Evolutionary conservation across 805 yeast genomes (phyloP).

Genomic region (Yamadazyma philogaea): DNA sequence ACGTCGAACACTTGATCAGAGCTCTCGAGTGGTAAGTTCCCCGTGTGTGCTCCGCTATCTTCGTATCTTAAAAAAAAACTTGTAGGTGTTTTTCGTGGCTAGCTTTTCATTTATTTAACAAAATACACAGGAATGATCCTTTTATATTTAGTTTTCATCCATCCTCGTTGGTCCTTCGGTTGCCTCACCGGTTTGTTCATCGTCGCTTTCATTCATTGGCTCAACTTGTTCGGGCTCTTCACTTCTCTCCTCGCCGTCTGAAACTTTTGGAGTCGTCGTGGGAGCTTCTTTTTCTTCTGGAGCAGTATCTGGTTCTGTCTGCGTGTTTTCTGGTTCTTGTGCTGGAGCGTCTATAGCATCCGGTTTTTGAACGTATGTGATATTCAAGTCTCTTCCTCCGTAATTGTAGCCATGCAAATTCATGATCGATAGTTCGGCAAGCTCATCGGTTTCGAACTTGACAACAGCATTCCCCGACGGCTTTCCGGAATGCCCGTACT

Average conservation of each 20-base stretch:
- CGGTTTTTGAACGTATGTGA: slow-evolving; percentile 58
- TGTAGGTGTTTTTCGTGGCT: too few species aligned
- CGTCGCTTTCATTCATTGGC: neutral
- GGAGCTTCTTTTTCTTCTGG: neutral
- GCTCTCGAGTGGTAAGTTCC: too few species aligned
- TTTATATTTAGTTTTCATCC: neutral
- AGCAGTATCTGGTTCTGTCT: neutral
- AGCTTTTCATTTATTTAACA: neutral
- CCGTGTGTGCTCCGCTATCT: too few species aligned
- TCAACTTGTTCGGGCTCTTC: neutral
- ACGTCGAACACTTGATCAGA: too few species aligned
- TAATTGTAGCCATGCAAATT: slow-evolving; percentile 78
- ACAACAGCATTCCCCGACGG: slow-evolving; percentile 87
- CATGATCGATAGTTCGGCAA: slow-evolving; percentile 71
- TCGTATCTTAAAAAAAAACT: too few species aligned
- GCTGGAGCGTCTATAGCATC: neutral
- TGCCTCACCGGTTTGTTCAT: slow-evolving; percentile 1
- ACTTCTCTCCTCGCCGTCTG: neutral
- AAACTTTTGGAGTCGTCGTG: neutral
- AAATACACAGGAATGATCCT: neutral
- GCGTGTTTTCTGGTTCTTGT: slow-evolving; percentile 1
- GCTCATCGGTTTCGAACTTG: slow-evolving; percentile 59
- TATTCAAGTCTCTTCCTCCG: slow-evolving; percentile 71
- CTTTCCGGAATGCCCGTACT: slow-evolving; percentile 49
- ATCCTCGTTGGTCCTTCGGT: neutral